Conservation (phyloP, 1,284 basidiomycete species). For the Rhodotorula sp. region DNA sequence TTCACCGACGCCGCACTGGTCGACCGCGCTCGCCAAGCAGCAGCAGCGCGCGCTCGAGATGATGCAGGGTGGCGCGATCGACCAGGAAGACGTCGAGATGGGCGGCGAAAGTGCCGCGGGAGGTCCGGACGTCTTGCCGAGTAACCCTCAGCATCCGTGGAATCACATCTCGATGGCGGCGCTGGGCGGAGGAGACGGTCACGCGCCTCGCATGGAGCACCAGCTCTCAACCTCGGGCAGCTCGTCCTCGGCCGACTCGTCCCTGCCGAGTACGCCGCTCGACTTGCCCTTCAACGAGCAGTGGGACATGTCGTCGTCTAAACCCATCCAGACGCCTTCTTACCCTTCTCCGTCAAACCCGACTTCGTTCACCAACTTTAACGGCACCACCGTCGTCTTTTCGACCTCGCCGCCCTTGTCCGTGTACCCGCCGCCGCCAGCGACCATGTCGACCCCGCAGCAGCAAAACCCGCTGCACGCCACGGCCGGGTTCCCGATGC, state of each 20-base stretch:
- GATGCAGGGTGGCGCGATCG: conserved; percentile 13
- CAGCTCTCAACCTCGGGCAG: conserved; percentile 10
- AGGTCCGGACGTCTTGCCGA: not conserved
- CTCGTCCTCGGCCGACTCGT: conserved; percentile 10
- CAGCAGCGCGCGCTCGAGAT: conserved; percentile 21
- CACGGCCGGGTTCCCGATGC: conserved; percentile 4
- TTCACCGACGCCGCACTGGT: conserved; percentile 16
- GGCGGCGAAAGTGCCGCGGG: not conserved
- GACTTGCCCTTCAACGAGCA: conserved; percentile 24
- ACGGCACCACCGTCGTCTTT: conserved; percentile 23
- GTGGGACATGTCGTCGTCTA: not conserved
- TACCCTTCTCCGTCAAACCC: conserved; percentile 18
- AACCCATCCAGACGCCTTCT: not conserved
- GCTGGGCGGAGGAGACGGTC: too few species aligned
- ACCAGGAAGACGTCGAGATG: conserved; percentile 29
- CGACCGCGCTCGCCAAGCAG: conserved; percentile 15
- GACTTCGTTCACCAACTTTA: conserved; percentile 27
- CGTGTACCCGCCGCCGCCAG: conserved; percentile 16
- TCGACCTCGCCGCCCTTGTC: conserved; percentile 23
- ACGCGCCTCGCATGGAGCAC: conserved; percentile 14
- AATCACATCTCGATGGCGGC: not conserved
- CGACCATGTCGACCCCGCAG: not conserved
- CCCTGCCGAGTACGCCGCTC: conserved; percentile 23
- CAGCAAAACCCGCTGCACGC: not conserved
- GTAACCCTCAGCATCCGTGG: conserved; percentile 28